Evolutionary conservation across 106 monocot genomes (phyloP).

Genomic region (Apostasia shenzhenica): DNA sequence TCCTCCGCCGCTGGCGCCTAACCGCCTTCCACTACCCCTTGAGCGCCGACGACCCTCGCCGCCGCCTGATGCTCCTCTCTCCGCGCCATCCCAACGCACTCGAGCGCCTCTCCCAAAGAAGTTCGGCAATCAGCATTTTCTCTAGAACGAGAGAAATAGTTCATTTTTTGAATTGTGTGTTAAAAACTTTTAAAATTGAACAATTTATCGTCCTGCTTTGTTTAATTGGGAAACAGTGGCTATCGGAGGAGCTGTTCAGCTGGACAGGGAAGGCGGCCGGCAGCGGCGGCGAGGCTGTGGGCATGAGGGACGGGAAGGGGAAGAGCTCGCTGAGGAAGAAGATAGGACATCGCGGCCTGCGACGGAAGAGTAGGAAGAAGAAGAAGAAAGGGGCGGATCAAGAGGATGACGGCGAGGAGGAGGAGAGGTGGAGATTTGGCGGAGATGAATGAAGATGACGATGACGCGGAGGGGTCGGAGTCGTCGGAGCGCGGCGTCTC

Average conservation of each 20-base stretch:
- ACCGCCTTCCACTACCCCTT: background rate
- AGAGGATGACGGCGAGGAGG: background rate
- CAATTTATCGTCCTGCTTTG: too few relatives aligned
- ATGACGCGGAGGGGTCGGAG: conserved; percentile 21
- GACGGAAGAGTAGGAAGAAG: conserved; percentile 20
- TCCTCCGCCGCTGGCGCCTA: conserved; percentile 2
- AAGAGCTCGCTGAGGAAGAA: conserved; percentile 12
- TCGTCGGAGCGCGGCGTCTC: conserved; percentile 20
- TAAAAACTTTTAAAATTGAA: too few relatives aligned
- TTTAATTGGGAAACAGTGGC: too few relatives aligned
- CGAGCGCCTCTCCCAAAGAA: conserved; percentile 72
- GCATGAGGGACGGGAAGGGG: conserved; percentile 8
- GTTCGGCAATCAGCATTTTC: too few relatives aligned
- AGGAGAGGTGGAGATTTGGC: conserved; percentile 4
- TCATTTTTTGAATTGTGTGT: too few relatives aligned
- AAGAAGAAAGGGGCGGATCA: conserved; percentile 12
- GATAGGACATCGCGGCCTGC: conserved; percentile 3
- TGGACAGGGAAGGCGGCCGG: conserved; percentile 44
- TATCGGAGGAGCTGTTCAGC: conserved; percentile 82
- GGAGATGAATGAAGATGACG: conserved; percentile 22
- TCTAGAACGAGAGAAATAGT: too few relatives aligned
- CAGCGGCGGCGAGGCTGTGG: conserved; percentile 51
- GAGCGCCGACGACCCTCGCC: conserved; percentile 6
- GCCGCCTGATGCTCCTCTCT: conserved; percentile 14
- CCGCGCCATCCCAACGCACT: conserved; percentile 23